Percentiles rank a stretch among this genome's conserved stretches.
Evolutionary conservation across 2,329 filamentous ascomycete species (phyloP).

Genomic region (Venturia asperata): DNA sequence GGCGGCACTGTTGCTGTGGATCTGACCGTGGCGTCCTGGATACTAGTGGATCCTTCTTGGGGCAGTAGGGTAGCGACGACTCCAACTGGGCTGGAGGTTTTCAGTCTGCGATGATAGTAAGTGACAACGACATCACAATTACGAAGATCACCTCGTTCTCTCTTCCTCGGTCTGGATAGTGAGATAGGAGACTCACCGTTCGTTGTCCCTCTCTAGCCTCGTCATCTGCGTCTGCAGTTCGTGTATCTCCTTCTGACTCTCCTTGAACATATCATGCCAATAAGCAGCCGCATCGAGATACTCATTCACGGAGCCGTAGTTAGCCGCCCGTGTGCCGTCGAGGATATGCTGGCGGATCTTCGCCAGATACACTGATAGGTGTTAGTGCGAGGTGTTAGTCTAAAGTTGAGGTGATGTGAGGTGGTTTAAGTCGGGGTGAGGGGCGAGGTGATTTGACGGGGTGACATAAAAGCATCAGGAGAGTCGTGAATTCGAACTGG

Average conservation of each 20-base stretch:
- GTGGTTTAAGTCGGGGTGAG: neutral
- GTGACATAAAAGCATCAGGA: no score
- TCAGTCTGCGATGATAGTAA: neutral
- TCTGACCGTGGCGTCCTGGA: neutral
- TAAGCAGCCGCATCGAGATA: slow-evolving; percentile 14
- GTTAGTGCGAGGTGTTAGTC: neutral
- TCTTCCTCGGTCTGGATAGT: no score
- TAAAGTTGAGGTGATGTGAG: neutral
- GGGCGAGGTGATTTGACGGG: neutral
- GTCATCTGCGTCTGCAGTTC: neutral
- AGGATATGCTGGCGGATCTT: slow-evolving; percentile 15
- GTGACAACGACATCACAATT: neutral
- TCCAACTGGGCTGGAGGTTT: neutral
- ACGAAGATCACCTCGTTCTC: no score
- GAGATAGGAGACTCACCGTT: neutral
- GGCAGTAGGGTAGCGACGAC: neutral
- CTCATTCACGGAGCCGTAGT: neutral
- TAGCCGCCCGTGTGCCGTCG: neutral
- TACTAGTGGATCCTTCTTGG: neutral
- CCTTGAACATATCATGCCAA: slow-evolving; percentile 12
- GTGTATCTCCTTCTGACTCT: slow-evolving; percentile 9
- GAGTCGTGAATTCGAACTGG: no score
- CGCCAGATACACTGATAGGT: neutral
- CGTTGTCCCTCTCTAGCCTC: slow-evolving; percentile 7
- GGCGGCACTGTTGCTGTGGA: neutral